These are phyloP conservation scores for Perkinsela sp. DNA, from an alignment of 208 protist species.

Conservation along the genomic window DNA sequence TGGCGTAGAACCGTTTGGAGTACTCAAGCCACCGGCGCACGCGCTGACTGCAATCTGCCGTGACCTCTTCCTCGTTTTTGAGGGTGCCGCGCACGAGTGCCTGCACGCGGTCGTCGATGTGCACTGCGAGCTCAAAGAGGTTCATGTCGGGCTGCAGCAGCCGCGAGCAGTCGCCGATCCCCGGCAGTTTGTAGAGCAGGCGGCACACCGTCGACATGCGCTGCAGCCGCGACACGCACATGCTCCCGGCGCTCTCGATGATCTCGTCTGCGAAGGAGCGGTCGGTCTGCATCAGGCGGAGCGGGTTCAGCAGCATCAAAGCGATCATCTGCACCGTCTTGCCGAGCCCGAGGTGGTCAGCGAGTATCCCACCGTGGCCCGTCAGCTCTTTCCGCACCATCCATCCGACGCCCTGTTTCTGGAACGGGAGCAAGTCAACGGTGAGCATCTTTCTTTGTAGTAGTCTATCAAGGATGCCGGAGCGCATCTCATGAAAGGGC, in stretches of 20 bases:
- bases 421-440: slow-evolving; percentile 36
- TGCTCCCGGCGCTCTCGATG: background rate
- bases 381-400: slow-evolving; percentile 40
- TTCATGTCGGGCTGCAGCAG: background rate
- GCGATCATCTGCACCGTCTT: slow-evolving; percentile 71
- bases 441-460: slow-evolving; percentile 6
- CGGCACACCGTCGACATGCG: background rate
- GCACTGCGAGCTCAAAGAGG: background rate
- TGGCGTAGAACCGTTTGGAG: background rate
- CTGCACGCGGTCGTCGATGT: background rate
- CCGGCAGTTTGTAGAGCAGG: background rate
- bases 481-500: background rate
- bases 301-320: slow-evolving; percentile 6
- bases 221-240: background rate
- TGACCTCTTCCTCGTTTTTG: background rate
- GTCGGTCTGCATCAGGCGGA: background rate
- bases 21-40: background rate
- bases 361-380: slow-evolving; percentile 56
- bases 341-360: slow-evolving; percentile 60
- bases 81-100: background rate
- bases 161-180: background rate
- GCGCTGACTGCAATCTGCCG: background rate
- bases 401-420: slow-evolving; percentile 60
- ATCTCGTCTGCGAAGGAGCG: background rate
- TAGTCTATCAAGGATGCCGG: background rate